phyloP scores from a whole-genome alignment of 345 rosid genomes.

The Cardamine resedifolia region DNA sequence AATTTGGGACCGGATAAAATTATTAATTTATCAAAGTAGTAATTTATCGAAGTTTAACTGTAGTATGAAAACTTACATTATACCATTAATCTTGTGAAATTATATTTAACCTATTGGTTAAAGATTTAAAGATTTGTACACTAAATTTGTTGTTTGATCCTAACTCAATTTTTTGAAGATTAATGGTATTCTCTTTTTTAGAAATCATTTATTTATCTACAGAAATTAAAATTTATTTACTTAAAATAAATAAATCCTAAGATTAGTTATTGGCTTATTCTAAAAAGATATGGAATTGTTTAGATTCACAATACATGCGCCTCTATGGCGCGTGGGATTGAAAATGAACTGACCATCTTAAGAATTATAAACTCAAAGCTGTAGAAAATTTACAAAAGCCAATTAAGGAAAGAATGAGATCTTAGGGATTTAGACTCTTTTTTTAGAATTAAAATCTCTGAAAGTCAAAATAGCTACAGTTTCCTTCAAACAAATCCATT shows the following conservation, averaged over 20 bases:
- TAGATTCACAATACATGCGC: neutral
- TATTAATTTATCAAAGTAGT: too few relatives aligned
- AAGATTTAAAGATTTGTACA: too few relatives aligned
- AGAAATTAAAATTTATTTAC: neutral
- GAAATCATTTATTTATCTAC: neutral
- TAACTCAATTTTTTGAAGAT: too few relatives aligned
- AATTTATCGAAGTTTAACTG: too few relatives aligned
- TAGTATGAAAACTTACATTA: too few relatives aligned
- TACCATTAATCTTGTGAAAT: too few relatives aligned
- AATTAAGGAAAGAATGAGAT: conserved; percentile 29
- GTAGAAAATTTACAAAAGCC: neutral
- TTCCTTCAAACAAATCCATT: neutral
- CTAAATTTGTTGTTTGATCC: too few relatives aligned
- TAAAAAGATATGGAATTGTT: neutral
- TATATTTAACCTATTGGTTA: too few relatives aligned
- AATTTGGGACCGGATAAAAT: too few relatives aligned
- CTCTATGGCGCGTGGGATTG: neutral
- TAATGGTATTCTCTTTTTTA: neutral
- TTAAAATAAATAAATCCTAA: neutral
- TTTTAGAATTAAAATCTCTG: neutral
- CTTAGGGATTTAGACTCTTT: neutral
- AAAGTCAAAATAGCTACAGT: conserved; percentile 32
- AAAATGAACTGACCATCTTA: neutral
- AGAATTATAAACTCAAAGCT: neutral
- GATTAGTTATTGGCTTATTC: neutral